Conservation (phyloP, 2,329 filamentous ascomycete genomes). For the Claviceps sp. region DNA sequence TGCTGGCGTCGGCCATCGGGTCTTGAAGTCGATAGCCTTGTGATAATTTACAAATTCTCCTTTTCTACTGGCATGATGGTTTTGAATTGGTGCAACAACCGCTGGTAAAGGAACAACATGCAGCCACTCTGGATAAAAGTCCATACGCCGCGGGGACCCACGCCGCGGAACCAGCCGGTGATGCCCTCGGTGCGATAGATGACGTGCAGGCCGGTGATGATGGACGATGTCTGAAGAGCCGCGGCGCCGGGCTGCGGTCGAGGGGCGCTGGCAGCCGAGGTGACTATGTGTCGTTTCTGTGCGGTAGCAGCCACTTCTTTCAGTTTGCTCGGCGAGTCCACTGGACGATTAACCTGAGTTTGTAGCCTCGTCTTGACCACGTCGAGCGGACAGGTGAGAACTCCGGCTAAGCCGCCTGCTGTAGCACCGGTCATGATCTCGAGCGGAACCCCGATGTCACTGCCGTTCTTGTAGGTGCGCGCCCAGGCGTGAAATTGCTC, state of each 20-base stretch:
- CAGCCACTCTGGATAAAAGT: slow-evolving; percentile 94
- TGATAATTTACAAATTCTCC: slow-evolving; percentile 11
- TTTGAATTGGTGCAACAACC: slow-evolving; percentile 66
- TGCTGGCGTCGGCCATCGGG: background rate
- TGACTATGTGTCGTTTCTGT: slow-evolving; percentile 68
- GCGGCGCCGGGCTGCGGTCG: slow-evolving; percentile 66
- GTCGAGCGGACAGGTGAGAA: slow-evolving; percentile 89
- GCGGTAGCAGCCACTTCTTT: slow-evolving; percentile 27
- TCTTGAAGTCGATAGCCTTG: background rate
- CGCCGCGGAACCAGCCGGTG: slow-evolving; percentile 83
- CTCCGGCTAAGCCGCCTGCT: slow-evolving; percentile 83
- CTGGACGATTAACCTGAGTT: slow-evolving; percentile 56
- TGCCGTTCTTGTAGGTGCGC: slow-evolving; percentile 60
- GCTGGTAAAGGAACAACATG: slow-evolving; percentile 93
- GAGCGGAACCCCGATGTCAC: slow-evolving; percentile 71
- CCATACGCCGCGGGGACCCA: slow-evolving; percentile 87
- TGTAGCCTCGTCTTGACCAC: slow-evolving; percentile 96
- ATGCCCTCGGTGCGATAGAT: slow-evolving; percentile 88
- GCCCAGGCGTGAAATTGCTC: slow-evolving; percentile 83
- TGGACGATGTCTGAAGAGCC: slow-evolving; percentile 76
- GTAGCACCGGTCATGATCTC: slow-evolving; percentile 82
- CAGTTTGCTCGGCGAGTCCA: slow-evolving; percentile 13
- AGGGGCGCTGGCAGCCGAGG: slow-evolving; percentile 76
- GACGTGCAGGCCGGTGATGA: slow-evolving; percentile 67
- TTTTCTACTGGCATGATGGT: slow-evolving; percentile 22